These are phyloP conservation scores for Escovopsis sp. DNA, from an alignment of 2,329 filamentous ascomycete species.

Conservation along the genomic window DNA sequence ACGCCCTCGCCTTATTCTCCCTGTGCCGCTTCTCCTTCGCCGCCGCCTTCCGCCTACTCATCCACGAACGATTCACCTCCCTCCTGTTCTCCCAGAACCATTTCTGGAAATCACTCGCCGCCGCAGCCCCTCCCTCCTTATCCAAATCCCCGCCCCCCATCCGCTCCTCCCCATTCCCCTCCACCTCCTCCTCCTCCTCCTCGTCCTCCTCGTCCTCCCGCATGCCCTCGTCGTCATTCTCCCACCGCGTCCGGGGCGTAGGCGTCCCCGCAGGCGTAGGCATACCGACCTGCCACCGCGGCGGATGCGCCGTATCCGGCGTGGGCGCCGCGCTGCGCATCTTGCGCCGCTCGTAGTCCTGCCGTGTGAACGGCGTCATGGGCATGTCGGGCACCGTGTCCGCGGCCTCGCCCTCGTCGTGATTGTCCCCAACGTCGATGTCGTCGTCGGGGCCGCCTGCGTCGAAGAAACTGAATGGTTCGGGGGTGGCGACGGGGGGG, in stretches of 20 bases:
- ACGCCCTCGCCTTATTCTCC: conserved; percentile 43
- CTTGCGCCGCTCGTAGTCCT: conserved; percentile 60
- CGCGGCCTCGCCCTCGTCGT: conserved; percentile 24
- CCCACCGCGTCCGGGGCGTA: too few species aligned
- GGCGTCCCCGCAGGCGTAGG: too few species aligned
- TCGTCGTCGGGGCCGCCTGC: conserved; percentile 28
- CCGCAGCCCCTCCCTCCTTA: conserved; percentile 8
- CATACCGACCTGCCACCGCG: conserved; percentile 45
- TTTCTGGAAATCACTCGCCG: conserved; percentile 41
- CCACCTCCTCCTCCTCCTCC: conserved; percentile 16
- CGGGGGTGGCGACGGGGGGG: conserved; percentile 15
- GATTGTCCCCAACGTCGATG: conserved; percentile 24
- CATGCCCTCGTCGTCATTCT: too few species aligned
- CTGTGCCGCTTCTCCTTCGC: conserved; percentile 52
- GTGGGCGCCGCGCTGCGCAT: conserved; percentile 85
- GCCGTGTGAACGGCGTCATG: conserved; percentile 68
- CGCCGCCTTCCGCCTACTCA: conserved; percentile 44
- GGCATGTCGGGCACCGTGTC: conserved; percentile 30
- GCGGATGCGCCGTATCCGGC: conserved; percentile 75
- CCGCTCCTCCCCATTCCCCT: conserved; percentile 13
- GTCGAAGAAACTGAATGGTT: conserved; percentile 66
- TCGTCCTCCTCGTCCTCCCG: conserved; percentile 15
- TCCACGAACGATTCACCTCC: conserved; percentile 51
- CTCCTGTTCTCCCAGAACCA: conserved; percentile 55
- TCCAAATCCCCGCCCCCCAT: conserved; percentile 12